Base-by-base conservation (phyloP, 1,139 yeast genomes). In the Scheffersomyces stambukii region DNA sequence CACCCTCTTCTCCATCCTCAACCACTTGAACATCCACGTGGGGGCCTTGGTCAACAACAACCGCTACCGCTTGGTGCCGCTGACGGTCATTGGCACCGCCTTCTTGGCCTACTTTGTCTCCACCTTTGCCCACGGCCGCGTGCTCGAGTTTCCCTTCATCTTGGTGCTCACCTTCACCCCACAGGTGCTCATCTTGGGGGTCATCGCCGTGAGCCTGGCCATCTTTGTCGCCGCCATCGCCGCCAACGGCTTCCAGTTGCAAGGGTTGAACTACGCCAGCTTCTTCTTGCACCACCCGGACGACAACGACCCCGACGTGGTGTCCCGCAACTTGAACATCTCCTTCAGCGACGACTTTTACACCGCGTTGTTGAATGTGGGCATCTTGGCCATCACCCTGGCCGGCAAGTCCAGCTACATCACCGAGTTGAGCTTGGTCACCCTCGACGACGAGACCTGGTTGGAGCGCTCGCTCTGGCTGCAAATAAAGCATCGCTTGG, bases 371-470 rank as follows among this genome's bases (percentile, higher is more conserved):
- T 61, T 75, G 42, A 75, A 75, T 40, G 51, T 77, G 28, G 86
- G 88, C 0, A 62, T 74, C 32, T 60, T 81, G 29, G 77, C 84
- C 5, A 67, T 81, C 20, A 73, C 81, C 7, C 76, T 81, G 38
- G 80, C 84, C 0, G 80, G 84, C 3, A 72, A 70, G 37, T 73
- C 78, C 11, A 76, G 82, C 37, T 81, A 79, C 47, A 69, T 79
- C 20, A 69, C 75, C 23, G 88, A 81, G 43, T 59, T 74, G 13
- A 62, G 76, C 21, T 48, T 66, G n/a, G 57, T 81, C 3, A 53
- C 57, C 0, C 49, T 70, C 16, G 75, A 75, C 10, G 50, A 53
- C 5, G 57, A 60, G n/a, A 81, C 86, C 0, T 82, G 83, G 78
- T 41, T 81, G 8, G 86, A 79, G 33, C 43, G 56, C 24, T 41